These are phyloP conservation scores for Bipolaris oryzae DNA, from an alignment of 2,329 filamentous ascomycete genomes.

Conservation along the genomic window DNA sequence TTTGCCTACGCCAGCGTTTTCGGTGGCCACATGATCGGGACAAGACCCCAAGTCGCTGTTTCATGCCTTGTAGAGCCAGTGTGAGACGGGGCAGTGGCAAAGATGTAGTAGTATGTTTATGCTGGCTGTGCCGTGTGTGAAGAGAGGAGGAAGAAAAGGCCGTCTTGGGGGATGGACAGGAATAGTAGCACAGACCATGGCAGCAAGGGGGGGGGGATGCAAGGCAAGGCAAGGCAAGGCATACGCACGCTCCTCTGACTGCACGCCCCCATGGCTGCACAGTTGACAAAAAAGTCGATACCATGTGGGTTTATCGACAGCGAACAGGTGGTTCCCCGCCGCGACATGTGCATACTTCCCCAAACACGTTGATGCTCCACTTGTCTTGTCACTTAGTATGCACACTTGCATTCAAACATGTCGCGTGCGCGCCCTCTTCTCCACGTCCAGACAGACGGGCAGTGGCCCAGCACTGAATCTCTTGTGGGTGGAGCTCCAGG, in stretches of 20 bases:
- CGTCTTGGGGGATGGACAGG: background rate
- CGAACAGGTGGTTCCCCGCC: background rate
- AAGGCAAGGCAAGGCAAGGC: background rate
- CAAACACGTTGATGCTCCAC: background rate
- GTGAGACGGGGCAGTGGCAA: background rate
- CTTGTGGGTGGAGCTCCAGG: constrained; percentile 14
- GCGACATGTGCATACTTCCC: background rate
- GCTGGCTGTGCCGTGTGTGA: background rate
- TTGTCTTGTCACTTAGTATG: background rate
- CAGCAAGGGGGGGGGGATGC: no score
- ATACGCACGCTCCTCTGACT: background rate
- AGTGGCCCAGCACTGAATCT: constrained; percentile 1
- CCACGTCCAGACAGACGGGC: background rate
- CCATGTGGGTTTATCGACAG: background rate
- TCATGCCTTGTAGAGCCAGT: background rate
- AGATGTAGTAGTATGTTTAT: background rate
- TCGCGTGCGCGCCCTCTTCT: background rate
- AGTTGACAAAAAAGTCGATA: background rate
- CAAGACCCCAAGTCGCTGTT: background rate
- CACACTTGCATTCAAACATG: background rate
- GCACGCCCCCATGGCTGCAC: background rate
- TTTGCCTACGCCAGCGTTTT: no score
- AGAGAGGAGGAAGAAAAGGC: background rate
- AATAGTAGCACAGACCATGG: background rate
- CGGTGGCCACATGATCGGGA: no score